These are phyloP conservation scores for Gynochthodes officinalis DNA, from an alignment of 257 asterid genomes.

Conservation along the genomic window DNA sequence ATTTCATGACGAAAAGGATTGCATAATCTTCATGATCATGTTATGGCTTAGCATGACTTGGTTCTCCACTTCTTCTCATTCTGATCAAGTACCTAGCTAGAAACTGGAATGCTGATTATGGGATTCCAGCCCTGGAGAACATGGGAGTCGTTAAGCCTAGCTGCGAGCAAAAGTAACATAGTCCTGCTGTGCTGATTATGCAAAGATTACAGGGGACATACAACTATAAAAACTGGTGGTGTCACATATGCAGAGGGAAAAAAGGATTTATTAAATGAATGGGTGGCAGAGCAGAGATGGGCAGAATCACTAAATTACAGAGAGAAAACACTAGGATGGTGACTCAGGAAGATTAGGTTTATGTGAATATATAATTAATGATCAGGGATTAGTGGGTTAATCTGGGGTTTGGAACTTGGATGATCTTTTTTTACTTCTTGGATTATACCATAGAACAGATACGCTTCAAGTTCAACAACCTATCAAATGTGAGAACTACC, in stretches of 20 bases:
- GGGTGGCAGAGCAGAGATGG: background rate
- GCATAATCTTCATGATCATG: background rate
- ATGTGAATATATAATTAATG: background rate
- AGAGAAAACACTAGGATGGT: background rate
- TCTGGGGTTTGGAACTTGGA: background rate
- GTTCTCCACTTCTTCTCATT: background rate
- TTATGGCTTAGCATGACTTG: background rate
- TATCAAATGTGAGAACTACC: slow-evolving; percentile 22
- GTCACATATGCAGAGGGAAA: background rate
- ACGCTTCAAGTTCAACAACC: slow-evolving; percentile 16
- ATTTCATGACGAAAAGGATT: background rate
- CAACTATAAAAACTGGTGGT: slow-evolving; percentile 7
- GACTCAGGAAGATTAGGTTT: slow-evolving; percentile 6
- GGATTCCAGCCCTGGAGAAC: background rate
- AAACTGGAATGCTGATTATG: background rate
- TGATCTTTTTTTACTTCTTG: background rate
- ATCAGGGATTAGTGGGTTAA: no score
- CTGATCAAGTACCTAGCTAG: no score
- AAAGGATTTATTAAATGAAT: background rate
- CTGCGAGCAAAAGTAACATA: background rate
- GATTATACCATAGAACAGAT: background rate
- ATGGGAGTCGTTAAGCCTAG: background rate
- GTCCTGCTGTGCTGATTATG: background rate
- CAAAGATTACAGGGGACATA: background rate
- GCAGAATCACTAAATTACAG: slow-evolving; percentile 1